A percentile compares a stretch with the other conserved stretches of the same genome.
Evolutionary conservation across 352 stramenopile genomes (phyloP).

Genomic region (Pythium periplocum): DNA sequence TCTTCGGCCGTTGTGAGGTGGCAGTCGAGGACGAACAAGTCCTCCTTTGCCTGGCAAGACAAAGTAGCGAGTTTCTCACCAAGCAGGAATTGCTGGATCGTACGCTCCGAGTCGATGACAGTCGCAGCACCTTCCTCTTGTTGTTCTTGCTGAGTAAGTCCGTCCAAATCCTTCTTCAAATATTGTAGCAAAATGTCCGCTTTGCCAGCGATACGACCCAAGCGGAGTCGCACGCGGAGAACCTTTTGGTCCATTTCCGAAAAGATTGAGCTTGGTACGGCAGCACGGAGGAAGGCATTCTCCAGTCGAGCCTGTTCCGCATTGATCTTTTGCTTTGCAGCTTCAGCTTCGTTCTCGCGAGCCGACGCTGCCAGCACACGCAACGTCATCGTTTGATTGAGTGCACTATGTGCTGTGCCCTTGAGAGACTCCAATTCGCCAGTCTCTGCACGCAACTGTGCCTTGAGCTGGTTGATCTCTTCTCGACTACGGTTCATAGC

Average conservation of each 20-base stretch:
- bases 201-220: constrained; percentile 65
- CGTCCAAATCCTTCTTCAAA: constrained; percentile 59
- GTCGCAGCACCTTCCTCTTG: constrained; percentile 28
- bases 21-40: constrained; percentile 72
- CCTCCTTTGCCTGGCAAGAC: constrained; percentile 57
- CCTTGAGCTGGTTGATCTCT: constrained; percentile 68
- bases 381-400: constrained; percentile 74
- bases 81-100: constrained; percentile 50
- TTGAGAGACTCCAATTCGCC: constrained; percentile 71
- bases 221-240: constrained; percentile 55
- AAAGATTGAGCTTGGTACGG: constrained; percentile 69
- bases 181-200: constrained; percentile 64
- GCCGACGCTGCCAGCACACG: constrained; percentile 50
- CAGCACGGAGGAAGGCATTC: constrained; percentile 55
- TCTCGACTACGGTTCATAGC: constrained; percentile 59
- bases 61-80: constrained; percentile 55
- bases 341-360: constrained; percentile 61
- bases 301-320: constrained; percentile 60
- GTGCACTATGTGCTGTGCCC: constrained; percentile 58
- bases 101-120: constrained; percentile 26
- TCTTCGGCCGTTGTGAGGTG: constrained; percentile 67
- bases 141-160: constrained; percentile 27
- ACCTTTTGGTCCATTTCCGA: constrained; percentile 70
- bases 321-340: constrained; percentile 63
- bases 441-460: constrained; percentile 63